Evolutionary conservation across 108 stramenopile species (phyloP).

Genomic region (Chaetoceros muelleri): DNA sequence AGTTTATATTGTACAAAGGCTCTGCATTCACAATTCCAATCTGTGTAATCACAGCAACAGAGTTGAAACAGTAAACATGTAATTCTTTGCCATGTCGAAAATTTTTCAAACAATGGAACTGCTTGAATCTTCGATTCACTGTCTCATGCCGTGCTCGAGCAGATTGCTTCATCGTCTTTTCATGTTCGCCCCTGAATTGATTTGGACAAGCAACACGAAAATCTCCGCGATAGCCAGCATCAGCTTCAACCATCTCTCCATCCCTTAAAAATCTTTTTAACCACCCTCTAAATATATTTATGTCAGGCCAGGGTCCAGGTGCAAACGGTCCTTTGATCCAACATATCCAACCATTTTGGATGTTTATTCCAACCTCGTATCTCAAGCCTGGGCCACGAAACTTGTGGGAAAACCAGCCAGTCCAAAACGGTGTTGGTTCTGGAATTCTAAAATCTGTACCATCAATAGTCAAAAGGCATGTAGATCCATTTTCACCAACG

Average conservation of each 20-base stretch:
- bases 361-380: slow-evolving; percentile 13
- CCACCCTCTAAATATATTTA: slow-evolving; percentile 8
- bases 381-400: slow-evolving; percentile 10
- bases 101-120: too few relatives aligned
- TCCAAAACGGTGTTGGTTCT: not conserved
- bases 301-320: too few relatives aligned
- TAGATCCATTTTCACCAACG: not conserved
- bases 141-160: slow-evolving; percentile 18
- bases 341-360: too few relatives aligned
- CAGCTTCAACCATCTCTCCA: slow-evolving; percentile 12
- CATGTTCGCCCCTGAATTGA: not conserved
- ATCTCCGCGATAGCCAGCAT: slow-evolving; percentile 15
- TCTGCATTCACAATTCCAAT: too few relatives aligned
- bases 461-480: not conserved
- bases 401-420: slow-evolving; percentile 26
- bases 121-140: slow-evolving; percentile 4
- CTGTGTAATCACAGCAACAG: slow-evolving; percentile 4
- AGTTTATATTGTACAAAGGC: too few relatives aligned
- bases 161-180: slow-evolving; percentile 1
- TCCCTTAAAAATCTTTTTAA: slow-evolving; percentile 5
- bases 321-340: too few relatives aligned
- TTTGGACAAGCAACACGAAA: slow-evolving; percentile 5
- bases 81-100: slow-evolving; percentile 3
- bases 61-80: not conserved
- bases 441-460: not conserved